Evolutionary conservation across 257 asterid species (phyloP).

Genomic region (Solanum arcanum): DNA sequence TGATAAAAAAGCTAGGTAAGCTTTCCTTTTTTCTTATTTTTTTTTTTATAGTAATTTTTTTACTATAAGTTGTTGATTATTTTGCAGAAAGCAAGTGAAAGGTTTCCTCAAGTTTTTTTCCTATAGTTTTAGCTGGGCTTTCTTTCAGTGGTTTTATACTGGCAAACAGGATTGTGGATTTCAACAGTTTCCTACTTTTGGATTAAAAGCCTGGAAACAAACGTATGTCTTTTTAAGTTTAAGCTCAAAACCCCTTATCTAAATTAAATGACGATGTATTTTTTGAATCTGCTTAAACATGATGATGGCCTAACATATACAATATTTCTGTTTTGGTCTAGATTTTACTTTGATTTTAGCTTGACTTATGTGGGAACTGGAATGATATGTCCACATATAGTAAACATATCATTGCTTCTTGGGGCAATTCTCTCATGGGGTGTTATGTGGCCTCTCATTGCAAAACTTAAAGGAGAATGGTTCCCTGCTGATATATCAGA

Average conservation of each 20-base stretch:
- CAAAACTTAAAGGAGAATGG: constrained; percentile 61
- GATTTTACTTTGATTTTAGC: constrained; percentile 90
- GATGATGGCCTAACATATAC: neutral
- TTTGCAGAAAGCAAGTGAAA: constrained; percentile 65
- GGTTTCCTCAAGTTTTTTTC: constrained; percentile 58
- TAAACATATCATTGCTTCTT: constrained; percentile 69
- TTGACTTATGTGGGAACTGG: constrained; percentile 88
- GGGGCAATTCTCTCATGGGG: constrained; percentile 87
- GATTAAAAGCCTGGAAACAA: constrained; percentile 63
- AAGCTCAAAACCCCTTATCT: neutral
- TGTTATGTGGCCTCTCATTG: constrained; percentile 75
- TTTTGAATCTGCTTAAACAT: neutral
- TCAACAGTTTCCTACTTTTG: constrained; percentile 79
- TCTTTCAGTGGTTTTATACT: constrained; percentile 81
- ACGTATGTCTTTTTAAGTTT: constrained; percentile 29
- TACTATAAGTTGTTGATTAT: neutral
- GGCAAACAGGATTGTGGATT: constrained; percentile 66
- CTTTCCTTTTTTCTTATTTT: too few species aligned
- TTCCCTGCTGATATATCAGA: constrained; percentile 55
- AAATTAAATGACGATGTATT: neutral
- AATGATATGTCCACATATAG: constrained; percentile 86
- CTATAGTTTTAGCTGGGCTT: constrained; percentile 64
- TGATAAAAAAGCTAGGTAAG: constrained; percentile 61
- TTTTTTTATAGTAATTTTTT: neutral
- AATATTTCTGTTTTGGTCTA: constrained; percentile 4